Base-by-base conservation (phyloP, 2,329 filamentous ascomycete species). In the Venturia asperata region DNA sequence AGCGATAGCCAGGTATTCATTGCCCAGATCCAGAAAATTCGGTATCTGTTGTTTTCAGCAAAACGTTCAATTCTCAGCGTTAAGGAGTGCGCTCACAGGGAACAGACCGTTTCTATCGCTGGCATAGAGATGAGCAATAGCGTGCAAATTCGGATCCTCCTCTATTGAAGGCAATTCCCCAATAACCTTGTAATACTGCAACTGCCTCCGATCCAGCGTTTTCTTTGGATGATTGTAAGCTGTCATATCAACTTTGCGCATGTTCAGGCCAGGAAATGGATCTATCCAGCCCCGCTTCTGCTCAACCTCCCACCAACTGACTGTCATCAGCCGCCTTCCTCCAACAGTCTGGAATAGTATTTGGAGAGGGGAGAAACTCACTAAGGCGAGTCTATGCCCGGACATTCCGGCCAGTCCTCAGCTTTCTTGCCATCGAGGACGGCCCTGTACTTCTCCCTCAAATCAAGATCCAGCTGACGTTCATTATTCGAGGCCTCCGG, bases 81-180 rank as follows among this genome's bases (percentile, higher is more conserved):
- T 19, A 9, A 62, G 17, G 15, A 42, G 4, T 17, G 30, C 3
- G 64, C 64, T 17, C 19, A 66, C 64, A 3, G 64, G 58, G 41
- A 66, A 66, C 17, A 66, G 61, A 17, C 64, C 64, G 27, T 85
- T 85, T 30, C 80, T 78, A 68, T 85, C 83, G 42, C 80, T 82
- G 0, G 82, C 80, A 69, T 84, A 85, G 55, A 85, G 74, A 71
- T 86, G 83, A 3, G 82, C 82, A 68, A 81, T 83, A 0, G 82
- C 79, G 68, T 85, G 83, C 21, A 85, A 71, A 68, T 85, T 85
- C 41, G 81, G 70, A 41, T 70, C 70, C 19, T 66, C 64, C 3
- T 41, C 42, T 9, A 67, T 24, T 10, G 66, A 56, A 5, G 74
- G 70, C 45, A 76, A 68, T 1, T 70, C 67, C 17, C 79, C 80